A percentile compares a stretch with the other conserved stretches of the same genome.
Evolutionary conservation across 345 rosid species (phyloP).

Genomic region (Dipteronia sinensis): DNA sequence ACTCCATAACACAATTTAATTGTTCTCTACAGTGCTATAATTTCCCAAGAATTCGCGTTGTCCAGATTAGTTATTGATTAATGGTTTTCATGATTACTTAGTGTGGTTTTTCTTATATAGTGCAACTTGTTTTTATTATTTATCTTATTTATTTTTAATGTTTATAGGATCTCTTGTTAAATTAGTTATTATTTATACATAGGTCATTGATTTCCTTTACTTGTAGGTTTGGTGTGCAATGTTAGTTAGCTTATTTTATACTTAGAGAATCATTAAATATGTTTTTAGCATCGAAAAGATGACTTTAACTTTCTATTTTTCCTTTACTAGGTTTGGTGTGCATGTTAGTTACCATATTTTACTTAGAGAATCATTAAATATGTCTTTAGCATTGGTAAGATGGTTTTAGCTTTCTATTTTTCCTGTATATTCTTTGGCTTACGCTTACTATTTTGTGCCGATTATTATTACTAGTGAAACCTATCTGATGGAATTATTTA

Average conservation of each 20-base stretch:
- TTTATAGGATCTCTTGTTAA: background rate
- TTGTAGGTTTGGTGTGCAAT: background rate
- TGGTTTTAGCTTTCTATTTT: background rate
- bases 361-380: background rate
- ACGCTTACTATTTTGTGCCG: background rate
- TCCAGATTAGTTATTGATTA: background rate
- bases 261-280: background rate
- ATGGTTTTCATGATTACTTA: background rate
- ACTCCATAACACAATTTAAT: no score
- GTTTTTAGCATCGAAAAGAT: background rate
- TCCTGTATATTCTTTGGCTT: background rate
- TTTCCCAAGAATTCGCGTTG: background rate
- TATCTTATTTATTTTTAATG: background rate
- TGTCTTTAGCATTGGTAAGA: background rate
- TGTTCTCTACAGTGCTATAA: constrained; percentile 4
- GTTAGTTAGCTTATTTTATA: background rate
- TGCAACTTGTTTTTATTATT: background rate
- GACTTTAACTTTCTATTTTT: background rate
- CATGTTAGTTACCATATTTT: background rate
- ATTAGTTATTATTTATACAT: background rate
- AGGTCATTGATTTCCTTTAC: background rate
- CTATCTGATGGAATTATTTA: background rate
- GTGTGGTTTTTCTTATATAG: background rate
- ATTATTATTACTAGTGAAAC: background rate
- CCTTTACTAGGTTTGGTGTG: background rate